phyloP scores from a whole-genome alignment of 2,329 filamentous ascomycete species.

The Paracamarosporium sp. region DNA sequence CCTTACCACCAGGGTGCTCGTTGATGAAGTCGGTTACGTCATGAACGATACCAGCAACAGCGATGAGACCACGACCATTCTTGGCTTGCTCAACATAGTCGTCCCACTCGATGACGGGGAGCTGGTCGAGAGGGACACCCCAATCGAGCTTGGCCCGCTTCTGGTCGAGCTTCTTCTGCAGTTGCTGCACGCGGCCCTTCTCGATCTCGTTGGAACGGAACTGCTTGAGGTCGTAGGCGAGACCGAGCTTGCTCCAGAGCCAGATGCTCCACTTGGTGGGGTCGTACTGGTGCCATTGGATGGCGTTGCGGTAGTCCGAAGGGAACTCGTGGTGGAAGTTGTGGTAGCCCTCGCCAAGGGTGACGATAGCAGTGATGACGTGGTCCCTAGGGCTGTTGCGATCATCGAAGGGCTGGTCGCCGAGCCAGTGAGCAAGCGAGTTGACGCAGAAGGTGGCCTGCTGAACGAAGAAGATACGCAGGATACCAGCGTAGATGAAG shows the following conservation, averaged over 20 bases:
- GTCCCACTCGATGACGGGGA: conserved; percentile 53
- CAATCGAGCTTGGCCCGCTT: conserved; percentile 52
- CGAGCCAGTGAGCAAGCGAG: conserved; percentile 61
- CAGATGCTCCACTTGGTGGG: conserved; percentile 55
- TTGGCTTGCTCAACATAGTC: conserved; percentile 52
- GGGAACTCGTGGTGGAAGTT: conserved; percentile 56
- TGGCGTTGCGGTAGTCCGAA: conserved; percentile 53
- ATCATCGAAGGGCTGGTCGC: conserved; percentile 54
- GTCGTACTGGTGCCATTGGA: conserved; percentile 52
- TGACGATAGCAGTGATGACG: conserved; percentile 51
- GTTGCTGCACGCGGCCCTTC: conserved; percentile 52
- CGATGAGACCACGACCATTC: conserved; percentile 50
- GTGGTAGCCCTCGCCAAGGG: conserved; percentile 54
- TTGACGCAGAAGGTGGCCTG: conserved; percentile 63
- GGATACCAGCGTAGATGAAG: conserved; percentile 59
- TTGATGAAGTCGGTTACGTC: conserved; percentile 52
- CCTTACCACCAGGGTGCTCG: conserved; percentile 53
- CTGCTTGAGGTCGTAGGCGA: conserved; percentile 52
- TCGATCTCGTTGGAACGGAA: conserved; percentile 54
- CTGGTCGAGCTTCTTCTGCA: conserved; percentile 55
- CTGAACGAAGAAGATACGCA: conserved; percentile 61
- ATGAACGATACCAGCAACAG: conserved; percentile 52
- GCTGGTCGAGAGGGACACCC: conserved; percentile 52
- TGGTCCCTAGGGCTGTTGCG: conserved; percentile 53
- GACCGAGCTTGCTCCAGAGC: conserved; percentile 51